Base-by-base conservation (phyloP, 225 moss, liverwort and hornwort species). In the Pseudisothecium myosuroides region DNA sequence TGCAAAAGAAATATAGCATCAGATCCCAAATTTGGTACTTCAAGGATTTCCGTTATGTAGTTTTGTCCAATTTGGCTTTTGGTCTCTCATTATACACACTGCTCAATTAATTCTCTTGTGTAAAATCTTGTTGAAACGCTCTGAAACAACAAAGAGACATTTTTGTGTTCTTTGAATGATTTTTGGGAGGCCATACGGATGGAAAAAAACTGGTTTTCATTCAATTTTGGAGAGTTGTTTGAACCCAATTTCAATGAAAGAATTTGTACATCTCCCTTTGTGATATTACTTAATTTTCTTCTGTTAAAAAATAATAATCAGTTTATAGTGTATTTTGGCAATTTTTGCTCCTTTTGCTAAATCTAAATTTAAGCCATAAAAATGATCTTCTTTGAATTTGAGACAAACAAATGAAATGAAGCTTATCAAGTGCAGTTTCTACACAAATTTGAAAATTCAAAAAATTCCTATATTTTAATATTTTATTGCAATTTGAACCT, bases 301-400 rank as follows among this genome's bases (percentile, higher is more conserved):
- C 7, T 6, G 4, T 23, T 23, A 23, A 0, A 49, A 74, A 74
- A 73, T 2, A 1, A 2, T 6, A 47, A 49, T 39, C 69, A 24
- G 5, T 14, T 1, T 11, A 4, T 39, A 69, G 41, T 41, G 3
- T 14, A 26, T 45, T 74, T 17, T 62, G 4, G 18, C 73, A 29
- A 45, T 29, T 73, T 6, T 0, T 29, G 1, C 4, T 29, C 17
- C 1, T 45, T 11, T 73, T 0, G 10, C 0, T 28, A 47, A 3
- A 73, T 45, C 1, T 29, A 2, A 73, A 29, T 45, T 45, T 18
- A 29, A 73, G 17, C 3, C 6, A 45, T 11, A 4, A 28, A 73
- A 45, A 47, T 47, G 17, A 4, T 45, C 2, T 5, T 10, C 10
- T 73, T 45, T 47, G 6, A 29, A 45, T 17, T 29, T 29, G 29